phyloP scores from a whole-genome alignment of 257 asterid genomes.

The Ocimum tenuiflorum region DNA sequence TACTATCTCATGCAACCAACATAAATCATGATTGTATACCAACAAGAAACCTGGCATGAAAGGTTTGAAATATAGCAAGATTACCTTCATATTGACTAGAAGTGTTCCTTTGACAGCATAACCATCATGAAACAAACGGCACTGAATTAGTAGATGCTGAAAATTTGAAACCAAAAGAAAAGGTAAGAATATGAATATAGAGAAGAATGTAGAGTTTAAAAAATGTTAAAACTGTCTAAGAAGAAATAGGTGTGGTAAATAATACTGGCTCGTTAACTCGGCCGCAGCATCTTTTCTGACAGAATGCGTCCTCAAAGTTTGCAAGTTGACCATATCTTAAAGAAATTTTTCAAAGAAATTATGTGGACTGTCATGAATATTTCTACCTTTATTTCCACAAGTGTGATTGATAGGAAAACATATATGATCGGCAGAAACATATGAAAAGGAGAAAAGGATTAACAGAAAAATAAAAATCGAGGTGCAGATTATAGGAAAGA shows the following conservation, averaged over 20 bases:
- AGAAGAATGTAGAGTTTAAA: not conserved
- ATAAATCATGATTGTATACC: not conserved
- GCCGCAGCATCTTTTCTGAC: conserved; percentile 28
- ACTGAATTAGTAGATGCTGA: conserved; percentile 81
- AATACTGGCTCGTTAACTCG: conserved; percentile 44
- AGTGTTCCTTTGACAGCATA: conserved; percentile 86
- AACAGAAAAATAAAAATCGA: too few relatives aligned
- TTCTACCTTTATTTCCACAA: too few relatives aligned
- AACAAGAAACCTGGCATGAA: not conserved
- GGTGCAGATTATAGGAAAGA: too few relatives aligned
- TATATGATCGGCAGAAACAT: too few relatives aligned
- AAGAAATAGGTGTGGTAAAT: not conserved
- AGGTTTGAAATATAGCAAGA: not conserved
- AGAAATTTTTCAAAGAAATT: too few relatives aligned
- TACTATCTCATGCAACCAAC: not conserved
- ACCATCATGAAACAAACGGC: conserved; percentile 70
- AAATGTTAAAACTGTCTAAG: not conserved
- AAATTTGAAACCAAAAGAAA: conserved; percentile 16
- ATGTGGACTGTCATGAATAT: too few relatives aligned
- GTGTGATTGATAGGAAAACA: too few relatives aligned
- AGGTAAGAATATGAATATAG: conserved; percentile 2
- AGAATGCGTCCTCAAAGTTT: conserved; percentile 17
- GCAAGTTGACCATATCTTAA: conserved; percentile 5
- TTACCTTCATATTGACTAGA: conserved; percentile 62
- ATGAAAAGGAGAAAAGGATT: too few relatives aligned